Evolutionary conservation across 768 basidiomycete genomes (phyloP).

Genomic region (Naganishia randhawae): DNA sequence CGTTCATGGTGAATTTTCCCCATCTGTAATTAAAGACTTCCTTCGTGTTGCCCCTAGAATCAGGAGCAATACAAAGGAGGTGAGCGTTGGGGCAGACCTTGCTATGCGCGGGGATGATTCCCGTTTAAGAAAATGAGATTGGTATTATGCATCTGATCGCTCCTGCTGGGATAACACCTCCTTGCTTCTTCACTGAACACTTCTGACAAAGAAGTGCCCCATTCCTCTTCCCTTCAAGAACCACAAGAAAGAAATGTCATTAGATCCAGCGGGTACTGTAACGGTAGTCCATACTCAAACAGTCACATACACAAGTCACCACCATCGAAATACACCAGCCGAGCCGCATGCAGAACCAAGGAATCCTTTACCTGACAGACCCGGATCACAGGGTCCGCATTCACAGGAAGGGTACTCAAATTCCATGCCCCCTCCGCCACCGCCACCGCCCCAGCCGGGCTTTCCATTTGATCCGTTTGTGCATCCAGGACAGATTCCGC

Average conservation of each 20-base stretch:
- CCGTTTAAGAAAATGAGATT: background rate
- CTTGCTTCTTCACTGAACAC: background rate
- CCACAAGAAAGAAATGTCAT: background rate
- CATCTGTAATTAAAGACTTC: background rate
- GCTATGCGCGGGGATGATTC: background rate
- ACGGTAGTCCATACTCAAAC: conserved; percentile 16
- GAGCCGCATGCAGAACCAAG: no score
- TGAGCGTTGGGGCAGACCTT: background rate
- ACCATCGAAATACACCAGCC: background rate
- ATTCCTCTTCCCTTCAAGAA: background rate
- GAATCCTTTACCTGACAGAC: background rate
- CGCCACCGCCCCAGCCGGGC: conserved; percentile 5
- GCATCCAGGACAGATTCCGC: background rate
- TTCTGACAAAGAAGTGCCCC: background rate
- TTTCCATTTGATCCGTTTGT: conserved; percentile 3
- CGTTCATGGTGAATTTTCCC: background rate
- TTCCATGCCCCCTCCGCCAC: background rate
- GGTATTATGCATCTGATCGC: no score
- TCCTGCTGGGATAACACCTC: background rate
- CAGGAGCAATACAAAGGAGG: background rate
- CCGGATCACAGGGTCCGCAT: background rate
- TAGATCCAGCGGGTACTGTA: background rate
- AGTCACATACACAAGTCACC: background rate
- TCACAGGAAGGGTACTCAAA: background rate
- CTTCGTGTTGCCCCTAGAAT: background rate